Conservation (phyloP, 139 green algal species). For the Raphidocelis subcapitata region DNA sequence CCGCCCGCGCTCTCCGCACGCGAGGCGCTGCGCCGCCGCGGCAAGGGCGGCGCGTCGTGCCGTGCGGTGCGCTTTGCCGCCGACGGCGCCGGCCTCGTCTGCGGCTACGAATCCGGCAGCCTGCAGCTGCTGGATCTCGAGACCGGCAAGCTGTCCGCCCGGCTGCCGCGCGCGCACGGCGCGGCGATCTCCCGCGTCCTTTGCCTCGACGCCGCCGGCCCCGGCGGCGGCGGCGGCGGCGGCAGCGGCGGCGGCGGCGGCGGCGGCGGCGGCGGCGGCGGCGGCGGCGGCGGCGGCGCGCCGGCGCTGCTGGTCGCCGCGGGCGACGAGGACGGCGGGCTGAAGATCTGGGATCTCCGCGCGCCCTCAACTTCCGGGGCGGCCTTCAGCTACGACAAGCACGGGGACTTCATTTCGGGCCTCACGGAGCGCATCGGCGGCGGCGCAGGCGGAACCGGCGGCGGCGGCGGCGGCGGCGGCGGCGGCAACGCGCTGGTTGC, state of each 20-base stretch:
- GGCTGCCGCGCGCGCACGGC: slow-evolving; percentile 57
- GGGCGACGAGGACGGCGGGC: slow-evolving; percentile 76
- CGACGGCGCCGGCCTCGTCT: slow-evolving; percentile 3
- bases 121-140: slow-evolving; percentile 45
- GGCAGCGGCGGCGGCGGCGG: not conserved
- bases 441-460: too few relatives aligned
- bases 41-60: slow-evolving; percentile 24
- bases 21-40: slow-evolving; percentile 1
- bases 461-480: too few relatives aligned
- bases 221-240: not conserved
- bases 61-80: slow-evolving; percentile 16
- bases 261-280: not conserved
- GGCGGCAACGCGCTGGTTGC: slow-evolving; percentile 71
- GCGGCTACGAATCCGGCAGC: slow-evolving; percentile 24
- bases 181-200: slow-evolving; percentile 59
- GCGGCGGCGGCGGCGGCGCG: not conserved
- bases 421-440: slow-evolving; percentile 33
- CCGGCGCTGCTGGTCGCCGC: slow-evolving; percentile 37
- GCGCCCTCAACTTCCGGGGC: slow-evolving; percentile 2
- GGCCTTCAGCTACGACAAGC: slow-evolving; percentile 45
- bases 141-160: slow-evolving; percentile 35
- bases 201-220: slow-evolving; percentile 4
- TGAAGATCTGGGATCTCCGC: slow-evolving; percentile 84
- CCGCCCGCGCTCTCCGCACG: not conserved
- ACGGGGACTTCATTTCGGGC: slow-evolving; percentile 80